Conservation (phyloP, 2,329 filamentous ascomycete species). For the Cladophialophora chaetospira region DNA sequence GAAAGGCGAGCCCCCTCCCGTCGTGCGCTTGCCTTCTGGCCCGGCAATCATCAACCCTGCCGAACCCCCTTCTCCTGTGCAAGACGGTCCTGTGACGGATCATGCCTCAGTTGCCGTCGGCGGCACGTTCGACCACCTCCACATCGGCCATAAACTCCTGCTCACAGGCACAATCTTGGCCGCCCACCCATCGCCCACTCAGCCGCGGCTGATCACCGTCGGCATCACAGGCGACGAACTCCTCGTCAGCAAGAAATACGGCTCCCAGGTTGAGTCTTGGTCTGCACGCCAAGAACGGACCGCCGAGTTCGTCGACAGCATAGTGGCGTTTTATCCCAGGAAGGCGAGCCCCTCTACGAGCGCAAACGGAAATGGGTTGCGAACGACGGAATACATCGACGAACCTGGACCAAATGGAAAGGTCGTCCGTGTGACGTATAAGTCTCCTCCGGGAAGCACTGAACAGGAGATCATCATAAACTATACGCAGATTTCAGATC, state of each 20-base stretch:
- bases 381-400: constrained; percentile 37
- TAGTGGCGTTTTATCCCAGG: constrained; percentile 61
- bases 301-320: constrained; percentile 67
- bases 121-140: constrained; percentile 94
- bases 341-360: constrained; percentile 35
- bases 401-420: constrained; percentile 44
- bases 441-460: constrained; percentile 34
- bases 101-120: constrained; percentile 75
- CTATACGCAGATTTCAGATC: constrained; percentile 82
- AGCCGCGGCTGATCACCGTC: constrained; percentile 61
- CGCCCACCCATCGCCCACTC: constrained; percentile 56
- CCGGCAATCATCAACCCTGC: constrained; percentile 16
- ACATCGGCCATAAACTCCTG: constrained; percentile 93
- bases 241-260: constrained; percentile 85
- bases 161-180: constrained; percentile 79
- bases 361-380: neutral
- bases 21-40: constrained; percentile 24
- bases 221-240: constrained; percentile 88
- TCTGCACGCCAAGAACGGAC: constrained; percentile 68
- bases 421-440: constrained; percentile 38
- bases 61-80: neutral
- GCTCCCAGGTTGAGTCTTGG: constrained; percentile 80
- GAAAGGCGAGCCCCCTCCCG: constrained; percentile 15
- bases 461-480: constrained; percentile 61
- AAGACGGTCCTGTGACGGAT: constrained; percentile 29